Evolutionary conservation across 352 stramenopile species (phyloP).

Genomic region (Phytopythium sindhum): DNA sequence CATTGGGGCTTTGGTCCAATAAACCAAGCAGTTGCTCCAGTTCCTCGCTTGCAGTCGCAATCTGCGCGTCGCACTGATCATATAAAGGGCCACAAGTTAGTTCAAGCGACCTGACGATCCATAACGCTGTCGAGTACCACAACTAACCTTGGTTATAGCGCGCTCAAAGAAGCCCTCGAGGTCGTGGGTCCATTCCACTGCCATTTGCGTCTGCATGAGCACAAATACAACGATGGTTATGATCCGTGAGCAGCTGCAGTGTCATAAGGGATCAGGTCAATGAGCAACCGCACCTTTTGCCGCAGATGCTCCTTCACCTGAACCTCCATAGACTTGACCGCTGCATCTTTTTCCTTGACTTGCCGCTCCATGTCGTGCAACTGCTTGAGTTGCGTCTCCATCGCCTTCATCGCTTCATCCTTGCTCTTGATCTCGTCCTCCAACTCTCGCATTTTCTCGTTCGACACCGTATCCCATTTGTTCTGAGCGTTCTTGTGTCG

Average conservation of each 20-base stretch:
- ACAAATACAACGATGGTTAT: neutral
- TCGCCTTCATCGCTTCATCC: conserved; percentile 17
- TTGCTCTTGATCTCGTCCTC: conserved; percentile 17
- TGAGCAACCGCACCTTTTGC: conserved; percentile 18
- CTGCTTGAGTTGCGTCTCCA: conserved; percentile 14
- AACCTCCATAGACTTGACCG: conserved; percentile 15
- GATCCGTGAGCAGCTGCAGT: neutral
- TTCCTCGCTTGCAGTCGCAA: conserved; percentile 26
- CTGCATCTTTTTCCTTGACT: conserved; percentile 22
- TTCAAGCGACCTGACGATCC: neutral
- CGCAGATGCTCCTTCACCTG: conserved; percentile 10
- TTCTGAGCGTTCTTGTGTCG: conserved; percentile 10
- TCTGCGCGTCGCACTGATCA: conserved; percentile 47
- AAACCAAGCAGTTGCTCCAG: conserved; percentile 49
- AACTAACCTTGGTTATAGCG: conserved; percentile 20
- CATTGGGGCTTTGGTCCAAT: conserved; percentile 33
- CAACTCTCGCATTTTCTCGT: conserved; percentile 21
- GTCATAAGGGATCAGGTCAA: neutral
- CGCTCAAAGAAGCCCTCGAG: conserved; percentile 36
- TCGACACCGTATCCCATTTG: conserved; percentile 11
- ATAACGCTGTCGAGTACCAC: neutral
- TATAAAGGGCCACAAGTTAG: neutral
- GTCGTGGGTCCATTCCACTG: conserved; percentile 21
- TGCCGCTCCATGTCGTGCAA: conserved; percentile 3
- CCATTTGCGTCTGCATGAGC: conserved; percentile 10